Base-by-base conservation (phyloP, 1,139 yeast species). In the Zygosaccharomyces pseudobailii region DNA sequence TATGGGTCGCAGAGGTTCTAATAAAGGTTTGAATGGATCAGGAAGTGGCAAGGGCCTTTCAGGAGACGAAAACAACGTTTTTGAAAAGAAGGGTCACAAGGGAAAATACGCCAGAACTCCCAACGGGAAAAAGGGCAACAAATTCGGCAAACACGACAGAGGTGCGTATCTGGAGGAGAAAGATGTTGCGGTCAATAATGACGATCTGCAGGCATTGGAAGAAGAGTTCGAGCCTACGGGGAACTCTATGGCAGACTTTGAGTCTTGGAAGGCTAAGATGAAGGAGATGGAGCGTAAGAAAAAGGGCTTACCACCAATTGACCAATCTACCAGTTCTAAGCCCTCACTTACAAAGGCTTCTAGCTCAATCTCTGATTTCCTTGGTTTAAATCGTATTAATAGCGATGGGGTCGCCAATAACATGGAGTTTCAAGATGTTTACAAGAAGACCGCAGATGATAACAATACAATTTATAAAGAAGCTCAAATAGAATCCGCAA, bases 211-310 rank as follows among this genome's bases (percentile, higher is more conserved):
- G 35, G 63, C 63, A n/a, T 46, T 65, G 30, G 68, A 63, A 48
- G 64, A 58, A 34, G 62, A 61, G 40, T 59, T 65, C 47, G 66
- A 60, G 22, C 64, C 66, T 43, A 63, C 71, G 47, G 66, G 75
- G 65, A 80, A 76, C 51, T 75, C 86, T 2, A 83, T 80, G 20
- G 81, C 80, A 48, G 89, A 83, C 56, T 83, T 83, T 58, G 89
- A 83, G 61, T 72, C 73, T 54, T 82, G 87, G 86, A 81, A 80
- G 66, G 70, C 75, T 45, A 73, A 73, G 59, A 77, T 79, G 80
- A 74, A 74, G 54, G 68, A 70, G 44, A 79, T 78, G 62, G 83
- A 80, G 46, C 73, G 75, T 42, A 73, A 70, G 51, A 73, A 73
- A 55, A 73, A 73, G 44, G 83, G 82, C 5, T 33, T 52, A n/a